Conservation (phyloP, 805 yeast genomes). For the Metschnikowia borealis region DNA sequence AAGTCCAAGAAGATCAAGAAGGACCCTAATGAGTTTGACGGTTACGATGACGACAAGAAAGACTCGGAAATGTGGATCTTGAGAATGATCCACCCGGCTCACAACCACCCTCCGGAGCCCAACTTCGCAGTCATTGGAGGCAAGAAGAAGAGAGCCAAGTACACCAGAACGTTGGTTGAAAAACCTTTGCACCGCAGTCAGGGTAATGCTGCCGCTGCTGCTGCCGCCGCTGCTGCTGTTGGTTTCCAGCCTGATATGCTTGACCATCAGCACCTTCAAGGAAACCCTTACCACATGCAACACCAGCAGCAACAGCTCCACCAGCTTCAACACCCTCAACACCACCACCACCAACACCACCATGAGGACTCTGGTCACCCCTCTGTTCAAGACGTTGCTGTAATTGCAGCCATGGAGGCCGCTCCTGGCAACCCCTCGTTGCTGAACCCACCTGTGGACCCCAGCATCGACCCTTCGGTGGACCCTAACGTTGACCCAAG, state of each 20-base stretch:
- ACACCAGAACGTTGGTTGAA: slow-evolving; percentile 40
- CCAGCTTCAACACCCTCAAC: slow-evolving; percentile 19
- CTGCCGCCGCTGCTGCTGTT: slow-evolving; percentile 22
- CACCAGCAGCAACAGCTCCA: slow-evolving; percentile 24
- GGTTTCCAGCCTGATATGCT: slow-evolving; percentile 23
- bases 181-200: slow-evolving; percentile 36
- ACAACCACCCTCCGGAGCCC: slow-evolving; percentile 44
- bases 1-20: slow-evolving; percentile 29
- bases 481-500: slow-evolving; percentile 44
- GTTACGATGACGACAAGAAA: slow-evolving; percentile 18
- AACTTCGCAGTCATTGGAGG: slow-evolving; percentile 22
- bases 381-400: slow-evolving; percentile 40
- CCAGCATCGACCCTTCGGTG: slow-evolving; percentile 30
- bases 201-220: slow-evolving; percentile 21
- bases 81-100: slow-evolving; percentile 44
- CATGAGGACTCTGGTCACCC: slow-evolving; percentile 25
- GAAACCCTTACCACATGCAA: slow-evolving; percentile 19
- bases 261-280: slow-evolving; percentile 22
- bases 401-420: slow-evolving; percentile 40
- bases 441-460: slow-evolving; percentile 34
- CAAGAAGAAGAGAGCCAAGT: slow-evolving; percentile 38
- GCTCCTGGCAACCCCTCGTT: slow-evolving; percentile 25
- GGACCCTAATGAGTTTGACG: slow-evolving; percentile 23
- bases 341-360: slow-evolving; percentile 25
- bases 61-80: slow-evolving; percentile 43